Evolutionary conservation across 257 asterid genomes (phyloP), one percentile per base, ranked within the genome.

Genomic region (Primulina tabacum): DNA sequence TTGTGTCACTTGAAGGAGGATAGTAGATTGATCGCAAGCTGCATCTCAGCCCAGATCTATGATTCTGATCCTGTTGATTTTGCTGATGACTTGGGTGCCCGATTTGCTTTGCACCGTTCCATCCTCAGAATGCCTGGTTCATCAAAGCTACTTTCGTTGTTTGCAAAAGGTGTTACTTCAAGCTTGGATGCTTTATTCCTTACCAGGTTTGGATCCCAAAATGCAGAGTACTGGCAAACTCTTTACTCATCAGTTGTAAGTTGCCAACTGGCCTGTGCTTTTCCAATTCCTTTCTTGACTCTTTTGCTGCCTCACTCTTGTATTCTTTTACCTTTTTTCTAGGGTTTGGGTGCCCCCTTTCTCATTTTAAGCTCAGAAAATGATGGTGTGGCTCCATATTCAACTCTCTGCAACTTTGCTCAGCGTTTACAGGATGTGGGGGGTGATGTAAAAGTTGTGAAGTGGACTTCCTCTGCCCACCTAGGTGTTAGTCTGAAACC

Each of bases 31-130:
- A 79, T 88, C 66, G 64, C 82, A 56, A 85, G 83, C 80, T 90
- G 98, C 87, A 85, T 92, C 76, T 78, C 92, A 40, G 98, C 95
- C 73, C 96, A 92, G 78, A 87, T 92, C 57, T 90, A 86, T 74
- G 98, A 90, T 76, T 90, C 98, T 69, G 92, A 91, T 84, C 98
- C 98, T 5, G 86, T 85, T 73, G 97, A 92, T 70, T 80, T 87
- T 71, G 69, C 90, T 26, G 72, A 75, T 10, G 95, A 89, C 76
- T 79, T 88, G 82, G 97, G 96, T 75, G 89, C 92, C 33, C 83
- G 84, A 74, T 87, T 85, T 76, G 84, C 96, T 81, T 75, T 85
- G 65, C 86, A 84, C 67, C 90, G 76, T 29, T 60, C 89, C 43
- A 73, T 89, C 75, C 85, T 82, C 55, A 88, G 82, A 79, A 43